Evolutionary conservation across 106 monocot species (phyloP), one percentile per base, ranked within the genome.

Genomic region (Gastrodia elata): DNA sequence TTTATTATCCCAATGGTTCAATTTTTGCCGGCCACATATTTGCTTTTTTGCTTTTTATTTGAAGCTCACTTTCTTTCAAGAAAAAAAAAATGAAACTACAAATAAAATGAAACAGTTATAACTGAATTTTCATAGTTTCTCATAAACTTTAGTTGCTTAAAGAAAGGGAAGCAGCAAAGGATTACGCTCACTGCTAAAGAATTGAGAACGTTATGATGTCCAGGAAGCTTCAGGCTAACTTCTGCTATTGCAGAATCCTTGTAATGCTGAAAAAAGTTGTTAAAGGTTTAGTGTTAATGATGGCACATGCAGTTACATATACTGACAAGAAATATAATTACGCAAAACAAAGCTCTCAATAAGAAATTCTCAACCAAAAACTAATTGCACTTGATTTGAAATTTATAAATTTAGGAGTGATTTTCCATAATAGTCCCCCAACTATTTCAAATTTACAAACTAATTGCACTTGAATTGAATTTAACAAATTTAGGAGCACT

Each of bases 131-230:
- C 65, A 65, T 35, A 16, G 34, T 13, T 64, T 34, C 64, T 64
- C 64, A 64, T 11, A 34, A 64, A 64, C 9, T 64, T 9, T 28
- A 64, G 32, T 14, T 33, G 64, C 13, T 67, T 67, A 67, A 38
- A 57, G 30, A 25, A n/a, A 15, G 8, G 36, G 4, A 42, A 36
- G 22, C 30, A 32, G 11, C 14, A 30, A 69, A 15, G 59, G 16
- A 20, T 27, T 70, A 30, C 46, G 64, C 73, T 64, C 55, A 84
- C 84, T 64, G 84, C 84, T 41, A 84, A 67, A 16, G 80, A 84
- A 71, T 84, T 84, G 32, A 80, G 74, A 77, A 84, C 80, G 74
- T 84, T 84, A 74, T 84, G 80, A 77, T 74, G 49, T 71, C 84
- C 84, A 36, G 84, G 74, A 37, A 84, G 74, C 13, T 9, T 33